A percentile compares a stretch with the other conserved stretches of the same genome.
Conservation (phyloP, 2,329 filamentous ascomycete genomes). For the Aspergillus sp. region DNA sequence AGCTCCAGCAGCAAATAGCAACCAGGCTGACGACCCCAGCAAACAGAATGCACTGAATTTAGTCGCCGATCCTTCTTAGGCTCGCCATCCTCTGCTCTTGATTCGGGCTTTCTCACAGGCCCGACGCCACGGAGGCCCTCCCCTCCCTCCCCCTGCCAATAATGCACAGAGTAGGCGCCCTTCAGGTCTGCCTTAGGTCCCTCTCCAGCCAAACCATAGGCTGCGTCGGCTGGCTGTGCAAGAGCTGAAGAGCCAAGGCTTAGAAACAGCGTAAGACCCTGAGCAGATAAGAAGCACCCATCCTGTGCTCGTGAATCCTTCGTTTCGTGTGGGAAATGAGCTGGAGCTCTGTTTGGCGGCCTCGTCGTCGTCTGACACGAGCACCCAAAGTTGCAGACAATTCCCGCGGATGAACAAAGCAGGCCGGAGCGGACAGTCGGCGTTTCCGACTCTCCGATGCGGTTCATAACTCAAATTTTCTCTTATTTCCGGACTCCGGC, state of each 20-base stretch:
- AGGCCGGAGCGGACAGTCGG: constrained; percentile 6
- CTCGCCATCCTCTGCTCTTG: neutral
- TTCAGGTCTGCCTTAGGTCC: constrained; percentile 2
- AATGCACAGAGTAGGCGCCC: neutral
- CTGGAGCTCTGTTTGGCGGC: neutral
- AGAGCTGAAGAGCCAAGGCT: neutral
- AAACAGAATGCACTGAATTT: neutral
- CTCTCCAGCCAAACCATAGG: neutral
- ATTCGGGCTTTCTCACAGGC: constrained; percentile 4
- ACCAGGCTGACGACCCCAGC: neutral
- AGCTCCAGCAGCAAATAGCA: constrained; percentile 4
- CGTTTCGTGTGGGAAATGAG: neutral
- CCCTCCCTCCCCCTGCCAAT: neutral
- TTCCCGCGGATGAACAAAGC: neutral
- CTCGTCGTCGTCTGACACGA: constrained; percentile 2
- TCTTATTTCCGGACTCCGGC: constrained; percentile 3
- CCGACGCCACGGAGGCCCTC: constrained; percentile 6
- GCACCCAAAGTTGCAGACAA: neutral
- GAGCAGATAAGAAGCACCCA: neutral
- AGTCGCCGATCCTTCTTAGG: constrained; percentile 11
- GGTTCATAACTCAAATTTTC: constrained; percentile 11
- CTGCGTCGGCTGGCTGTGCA: neutral
- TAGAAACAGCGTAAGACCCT: neutral
- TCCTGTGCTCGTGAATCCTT: neutral
- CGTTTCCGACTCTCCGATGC: constrained; percentile 19